Evolutionary conservation across 345 rosid species (phyloP).

Genomic region (Adansonia digitata): DNA sequence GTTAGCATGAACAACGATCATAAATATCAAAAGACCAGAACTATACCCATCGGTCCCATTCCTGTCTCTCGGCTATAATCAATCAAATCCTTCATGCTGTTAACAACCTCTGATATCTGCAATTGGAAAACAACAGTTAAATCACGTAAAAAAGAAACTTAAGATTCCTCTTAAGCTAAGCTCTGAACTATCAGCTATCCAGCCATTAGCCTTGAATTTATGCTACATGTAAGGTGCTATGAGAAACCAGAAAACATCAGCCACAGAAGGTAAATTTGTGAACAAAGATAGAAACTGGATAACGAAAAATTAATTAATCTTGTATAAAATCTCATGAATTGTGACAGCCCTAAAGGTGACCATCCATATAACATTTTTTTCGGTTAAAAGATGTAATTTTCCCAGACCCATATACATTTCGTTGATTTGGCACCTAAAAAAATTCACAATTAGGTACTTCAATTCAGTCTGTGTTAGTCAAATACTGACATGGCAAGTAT

Average conservation of each 20-base stretch:
- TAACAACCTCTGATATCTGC: slow-evolving; percentile 85
- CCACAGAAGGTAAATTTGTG: neutral
- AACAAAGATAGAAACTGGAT: neutral
- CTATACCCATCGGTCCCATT: slow-evolving; percentile 74
- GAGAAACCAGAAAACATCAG: neutral
- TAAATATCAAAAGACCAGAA: neutral
- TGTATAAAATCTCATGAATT: neutral
- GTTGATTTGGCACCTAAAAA: too few species aligned
- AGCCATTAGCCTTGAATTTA: neutral
- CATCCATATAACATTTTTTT: too few species aligned
- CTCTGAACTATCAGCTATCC: neutral
- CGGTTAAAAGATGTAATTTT: too few species aligned
- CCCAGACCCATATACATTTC: too few species aligned
- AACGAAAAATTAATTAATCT: neutral
- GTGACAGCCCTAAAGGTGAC: neutral
- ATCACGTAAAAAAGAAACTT: neutral
- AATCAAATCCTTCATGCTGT: slow-evolving; percentile 76
- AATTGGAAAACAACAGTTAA: slow-evolving; percentile 9
- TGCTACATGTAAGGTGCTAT: neutral
- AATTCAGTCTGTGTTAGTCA: too few species aligned
- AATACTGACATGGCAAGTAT: too few species aligned
- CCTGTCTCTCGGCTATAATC: slow-evolving; percentile 64
- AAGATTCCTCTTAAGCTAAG: neutral
- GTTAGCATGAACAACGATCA: neutral
- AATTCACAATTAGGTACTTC: too few species aligned